A percentile compares a stretch with the other conserved stretches of the same genome.
Evolutionary conservation across 306 rosid species (phyloP).

Genomic region (Cucurbita maxima): DNA sequence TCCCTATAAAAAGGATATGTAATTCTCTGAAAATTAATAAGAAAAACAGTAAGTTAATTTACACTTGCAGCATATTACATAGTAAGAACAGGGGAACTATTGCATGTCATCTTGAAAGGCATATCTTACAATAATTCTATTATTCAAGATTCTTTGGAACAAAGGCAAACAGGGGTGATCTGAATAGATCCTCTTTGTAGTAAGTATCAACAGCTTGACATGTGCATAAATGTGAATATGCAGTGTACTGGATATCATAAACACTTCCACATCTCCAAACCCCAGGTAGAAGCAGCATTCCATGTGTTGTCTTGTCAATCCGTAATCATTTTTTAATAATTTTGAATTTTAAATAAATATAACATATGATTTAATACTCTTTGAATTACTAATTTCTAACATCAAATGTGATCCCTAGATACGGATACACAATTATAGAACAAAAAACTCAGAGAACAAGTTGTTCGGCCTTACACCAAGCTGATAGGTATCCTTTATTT

Average conservation of each 20-base stretch:
- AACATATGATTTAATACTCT: neutral
- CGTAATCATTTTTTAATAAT: neutral
- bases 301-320: neutral
- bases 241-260: neutral
- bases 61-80: too few relatives aligned
- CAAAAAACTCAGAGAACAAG: neutral
- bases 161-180: neutral
- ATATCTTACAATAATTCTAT: neutral
- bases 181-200: neutral
- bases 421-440: neutral
- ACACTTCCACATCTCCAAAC: neutral
- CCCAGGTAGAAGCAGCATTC: neutral
- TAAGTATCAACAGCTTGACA: neutral
- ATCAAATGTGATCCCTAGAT: neutral
- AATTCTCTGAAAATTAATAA: too few relatives aligned
- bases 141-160: neutral
- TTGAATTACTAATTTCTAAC: neutral
- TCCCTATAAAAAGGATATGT: too few relatives aligned
- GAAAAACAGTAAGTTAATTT: too few relatives aligned
- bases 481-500: neutral
- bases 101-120: neutral
- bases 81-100: neutral
- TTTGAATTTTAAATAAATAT: neutral
- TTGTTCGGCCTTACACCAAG: neutral
- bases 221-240: neutral